Base-by-base conservation (phyloP, 2,329 filamentous ascomycete genomes). In the Coniochaeta sp. region DNA sequence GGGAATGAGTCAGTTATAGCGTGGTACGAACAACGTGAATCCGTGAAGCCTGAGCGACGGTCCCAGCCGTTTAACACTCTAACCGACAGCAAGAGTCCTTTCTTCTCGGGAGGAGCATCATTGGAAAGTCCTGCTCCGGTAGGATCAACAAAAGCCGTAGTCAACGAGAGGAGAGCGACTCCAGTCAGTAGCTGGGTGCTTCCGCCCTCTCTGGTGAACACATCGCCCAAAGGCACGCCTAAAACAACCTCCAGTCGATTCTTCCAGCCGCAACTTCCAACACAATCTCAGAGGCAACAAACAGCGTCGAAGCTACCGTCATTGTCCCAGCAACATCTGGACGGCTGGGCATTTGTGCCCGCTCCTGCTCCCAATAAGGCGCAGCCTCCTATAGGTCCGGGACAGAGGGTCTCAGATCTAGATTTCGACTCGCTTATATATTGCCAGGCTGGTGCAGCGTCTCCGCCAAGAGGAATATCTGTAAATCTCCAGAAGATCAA, bases 371-470 rank as follows among this genome's bases (percentile, higher is more conserved):
- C 47, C 6, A 11, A 31, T n/a, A 47, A 26, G 43, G 8, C 19
- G 22, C 19, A 47, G 43, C 19, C 6, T 11, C 38, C 6, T n/a
- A 17, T n/a, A 40, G 16, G 3, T 40, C 43, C 43, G 14, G 6
- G 9, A 24, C 22, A 26, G 22, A 44, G 22, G 36, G 56, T 58
- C 24, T 26, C 34, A 11, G 36, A 44, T 8, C 38, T 31, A n/a
- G 38, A 44, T 14, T 58, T 71, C n/a, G 70, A 72, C 34, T 61
- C 60, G 0, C 62, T 67, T 22, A 63, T 72, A 12, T 72, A 72
- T 61, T 58, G 58, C 24, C 69, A 71, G 61, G 64, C 63, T 8
- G 58, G 60, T 1, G 64, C 67, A 7, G 63, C 64, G 5, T 56
- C 63, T 9, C 64, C 67, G 22, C 67, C 70, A 3, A 59, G 61